Evolutionary conservation across 2,329 filamentous ascomycete genomes (phyloP).

Genomic region (Alternaria gansuensis): DNA sequence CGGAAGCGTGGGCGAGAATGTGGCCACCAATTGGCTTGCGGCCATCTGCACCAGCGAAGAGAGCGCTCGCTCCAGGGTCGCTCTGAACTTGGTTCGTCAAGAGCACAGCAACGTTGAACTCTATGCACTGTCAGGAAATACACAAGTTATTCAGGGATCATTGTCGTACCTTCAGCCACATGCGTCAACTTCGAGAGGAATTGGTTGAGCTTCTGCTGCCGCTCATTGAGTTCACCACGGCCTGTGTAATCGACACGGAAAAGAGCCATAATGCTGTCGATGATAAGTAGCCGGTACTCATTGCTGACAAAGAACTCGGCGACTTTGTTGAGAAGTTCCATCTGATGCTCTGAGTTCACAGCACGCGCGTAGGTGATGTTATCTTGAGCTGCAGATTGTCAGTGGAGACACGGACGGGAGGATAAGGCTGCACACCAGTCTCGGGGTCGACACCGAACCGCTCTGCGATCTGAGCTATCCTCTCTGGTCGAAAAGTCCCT

Average conservation of each 20-base stretch:
- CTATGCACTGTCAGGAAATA: constrained; percentile 44
- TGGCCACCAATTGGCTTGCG: constrained; percentile 73
- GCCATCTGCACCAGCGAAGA: constrained; percentile 73
- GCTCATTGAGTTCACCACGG: constrained; percentile 72
- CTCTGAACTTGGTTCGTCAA: constrained; percentile 76
- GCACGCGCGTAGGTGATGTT: constrained; percentile 73
- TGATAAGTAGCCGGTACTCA: constrained; percentile 71
- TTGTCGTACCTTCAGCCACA: constrained; percentile 66
- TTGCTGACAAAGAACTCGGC: constrained; percentile 69
- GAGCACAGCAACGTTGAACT: constrained; percentile 69
- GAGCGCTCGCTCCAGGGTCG: constrained; percentile 72
- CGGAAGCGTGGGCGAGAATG: constrained; percentile 73
- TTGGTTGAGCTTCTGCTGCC: constrained; percentile 72
- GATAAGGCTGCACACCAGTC: constrained; percentile 29
- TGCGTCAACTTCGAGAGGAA: constrained; percentile 71
- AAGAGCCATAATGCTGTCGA: constrained; percentile 75
- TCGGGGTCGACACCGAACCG: constrained; percentile 64
- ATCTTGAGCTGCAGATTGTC: constrained; percentile 65
- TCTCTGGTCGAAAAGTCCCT: constrained; percentile 69
- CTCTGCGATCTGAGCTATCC: constrained; percentile 72
- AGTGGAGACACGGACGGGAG: constrained; percentile 56
- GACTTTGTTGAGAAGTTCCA: constrained; percentile 69
- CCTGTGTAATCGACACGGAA: constrained; percentile 74
- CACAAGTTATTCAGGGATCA: too few relatives aligned
- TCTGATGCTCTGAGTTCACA: constrained; percentile 71